Evolutionary conservation across 345 rosid genomes (phyloP).

Genomic region (Conringia planisiliqua): DNA sequence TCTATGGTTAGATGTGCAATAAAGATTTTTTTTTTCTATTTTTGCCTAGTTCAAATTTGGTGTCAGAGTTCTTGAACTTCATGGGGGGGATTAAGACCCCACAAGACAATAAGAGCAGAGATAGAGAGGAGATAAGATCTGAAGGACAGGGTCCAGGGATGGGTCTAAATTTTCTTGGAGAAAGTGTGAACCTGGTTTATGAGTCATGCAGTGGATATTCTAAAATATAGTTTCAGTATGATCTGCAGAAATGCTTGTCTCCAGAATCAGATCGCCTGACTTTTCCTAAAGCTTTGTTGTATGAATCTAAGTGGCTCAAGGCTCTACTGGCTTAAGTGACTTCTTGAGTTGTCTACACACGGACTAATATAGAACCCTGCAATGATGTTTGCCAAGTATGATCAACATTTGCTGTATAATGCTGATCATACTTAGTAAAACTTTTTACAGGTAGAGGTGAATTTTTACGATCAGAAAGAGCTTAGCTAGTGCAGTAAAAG

Average conservation of each 20-base stretch:
- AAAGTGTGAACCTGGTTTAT: conserved; percentile 51
- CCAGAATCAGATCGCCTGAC: background rate
- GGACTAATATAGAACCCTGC: background rate
- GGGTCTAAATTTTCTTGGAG: conserved; percentile 51
- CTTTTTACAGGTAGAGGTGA: background rate
- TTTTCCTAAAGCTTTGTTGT: conserved; percentile 7
- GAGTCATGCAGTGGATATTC: conserved; percentile 28
- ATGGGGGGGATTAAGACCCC: conserved; percentile 45
- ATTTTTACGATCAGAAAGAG: background rate
- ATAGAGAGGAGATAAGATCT: conserved; percentile 53
- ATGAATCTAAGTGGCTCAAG: background rate
- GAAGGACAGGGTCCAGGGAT: conserved; percentile 50
- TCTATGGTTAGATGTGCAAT: conserved; percentile 14
- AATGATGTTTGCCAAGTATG: background rate
- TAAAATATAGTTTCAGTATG: conserved; percentile 34
- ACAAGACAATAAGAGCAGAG: conserved; percentile 44
- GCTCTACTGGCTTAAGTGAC: conserved; percentile 6
- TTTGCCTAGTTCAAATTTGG: background rate
- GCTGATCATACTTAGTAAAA: background rate
- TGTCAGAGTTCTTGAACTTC: conserved; percentile 28
- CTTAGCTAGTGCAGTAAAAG: background rate
- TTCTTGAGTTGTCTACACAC: conserved; percentile 8
- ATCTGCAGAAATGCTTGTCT: conserved; percentile 9
- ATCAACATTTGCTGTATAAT: background rate
- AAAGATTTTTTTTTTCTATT: background rate